Evolutionary conservation across 2,329 filamentous ascomycete genomes (phyloP).

Genomic region (Alternaria longipes): DNA sequence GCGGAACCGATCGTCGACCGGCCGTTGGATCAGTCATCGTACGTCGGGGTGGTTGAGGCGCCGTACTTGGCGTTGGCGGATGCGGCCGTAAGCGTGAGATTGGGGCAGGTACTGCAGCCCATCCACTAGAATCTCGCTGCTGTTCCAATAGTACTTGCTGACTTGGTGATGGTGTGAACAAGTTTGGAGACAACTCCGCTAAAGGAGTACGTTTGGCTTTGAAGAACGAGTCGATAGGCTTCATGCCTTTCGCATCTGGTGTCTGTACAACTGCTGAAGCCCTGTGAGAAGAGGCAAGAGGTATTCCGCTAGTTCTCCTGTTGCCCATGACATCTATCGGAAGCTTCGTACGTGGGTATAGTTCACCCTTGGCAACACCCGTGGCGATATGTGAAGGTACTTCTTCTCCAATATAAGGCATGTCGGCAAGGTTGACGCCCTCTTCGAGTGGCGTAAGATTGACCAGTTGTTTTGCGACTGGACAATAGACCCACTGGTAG

Average conservation of each 20-base stretch:
- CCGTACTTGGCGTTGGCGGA: conserved; percentile 44
- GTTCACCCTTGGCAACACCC: conserved; percentile 79
- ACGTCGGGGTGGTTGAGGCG: conserved; percentile 55
- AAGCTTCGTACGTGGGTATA: conserved; percentile 89
- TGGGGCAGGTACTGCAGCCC: conserved; percentile 63
- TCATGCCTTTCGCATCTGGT: conserved; percentile 66
- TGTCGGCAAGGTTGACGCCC: conserved; percentile 70
- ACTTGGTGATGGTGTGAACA: conserved; percentile 71
- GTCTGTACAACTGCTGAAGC: conserved; percentile 42
- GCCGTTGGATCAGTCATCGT: conserved; percentile 46
- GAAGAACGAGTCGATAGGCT: conserved; percentile 72
- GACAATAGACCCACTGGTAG: conserved; percentile 94
- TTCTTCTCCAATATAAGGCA: conserved; percentile 82
- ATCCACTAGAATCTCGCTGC: conserved; percentile 61
- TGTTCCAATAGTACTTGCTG: conserved; percentile 67
- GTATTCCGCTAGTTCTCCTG: conserved; percentile 42
- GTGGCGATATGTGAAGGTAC: conserved; percentile 75
- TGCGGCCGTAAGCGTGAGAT: conserved; percentile 46
- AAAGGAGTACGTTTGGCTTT: conserved; percentile 70
- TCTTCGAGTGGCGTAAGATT: conserved; percentile 74
- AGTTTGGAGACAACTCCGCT: conserved; percentile 73
- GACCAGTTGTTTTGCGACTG: conserved; percentile 73
- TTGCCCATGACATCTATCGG: conserved; percentile 56
- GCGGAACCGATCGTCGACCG: conserved; percentile 56
- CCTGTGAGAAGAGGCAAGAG: conserved; percentile 52